These are phyloP conservation scores for Pseudisothecium myosuroides DNA, from an alignment of 225 moss, liverwort and hornwort genomes.

Conservation along the genomic window DNA sequence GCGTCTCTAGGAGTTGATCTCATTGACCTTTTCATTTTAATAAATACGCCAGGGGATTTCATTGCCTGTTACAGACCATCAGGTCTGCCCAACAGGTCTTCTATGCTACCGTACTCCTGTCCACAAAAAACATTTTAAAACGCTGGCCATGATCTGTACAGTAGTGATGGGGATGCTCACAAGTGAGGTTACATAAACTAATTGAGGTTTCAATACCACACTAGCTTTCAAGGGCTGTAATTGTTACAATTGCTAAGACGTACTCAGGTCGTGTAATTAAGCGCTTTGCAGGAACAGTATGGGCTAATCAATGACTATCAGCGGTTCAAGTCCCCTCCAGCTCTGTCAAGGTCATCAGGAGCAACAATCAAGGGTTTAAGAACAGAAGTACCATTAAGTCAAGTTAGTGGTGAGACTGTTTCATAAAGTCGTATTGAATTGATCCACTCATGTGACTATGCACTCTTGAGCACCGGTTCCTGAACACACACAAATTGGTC, in stretches of 20 bases:
- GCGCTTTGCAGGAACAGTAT: not conserved
- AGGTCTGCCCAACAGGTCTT: not conserved
- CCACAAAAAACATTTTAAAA: not conserved
- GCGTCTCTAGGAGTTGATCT: not conserved
- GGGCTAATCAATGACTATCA: not conserved
- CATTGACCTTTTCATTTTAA: not conserved
- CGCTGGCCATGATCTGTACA: not conserved
- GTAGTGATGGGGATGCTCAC: not conserved
- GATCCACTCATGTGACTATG: not conserved
- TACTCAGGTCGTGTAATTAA: not conserved
- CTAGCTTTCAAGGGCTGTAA: not conserved
- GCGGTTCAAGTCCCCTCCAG: not conserved
- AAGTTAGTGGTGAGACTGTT: not conserved
- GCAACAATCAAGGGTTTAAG: not conserved
- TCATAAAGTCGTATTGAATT: not conserved
- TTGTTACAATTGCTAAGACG: not conserved
- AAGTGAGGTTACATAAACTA: not conserved
- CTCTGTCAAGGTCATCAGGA: not conserved
- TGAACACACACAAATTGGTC: not conserved
- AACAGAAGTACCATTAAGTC: not conserved
- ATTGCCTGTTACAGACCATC: not conserved
- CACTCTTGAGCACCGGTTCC: not conserved
- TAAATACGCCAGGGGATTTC: not conserved
- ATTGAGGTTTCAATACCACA: not conserved
- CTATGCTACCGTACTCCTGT: not conserved